phyloP scores from a whole-genome alignment of 305 asterid species.

The Fraxinus baroniana region DNA sequence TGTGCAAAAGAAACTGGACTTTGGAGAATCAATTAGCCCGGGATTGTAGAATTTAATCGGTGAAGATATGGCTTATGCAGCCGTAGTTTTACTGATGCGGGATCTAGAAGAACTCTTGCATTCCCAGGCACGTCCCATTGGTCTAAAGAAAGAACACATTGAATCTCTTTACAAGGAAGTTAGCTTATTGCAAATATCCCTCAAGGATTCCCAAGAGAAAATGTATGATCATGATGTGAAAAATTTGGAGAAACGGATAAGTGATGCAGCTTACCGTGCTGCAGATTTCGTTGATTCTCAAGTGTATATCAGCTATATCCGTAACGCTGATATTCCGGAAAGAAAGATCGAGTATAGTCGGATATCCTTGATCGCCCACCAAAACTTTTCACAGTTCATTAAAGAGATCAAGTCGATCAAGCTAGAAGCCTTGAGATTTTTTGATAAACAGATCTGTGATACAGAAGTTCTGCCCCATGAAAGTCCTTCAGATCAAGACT shows the following conservation, averaged over 20 bases:
- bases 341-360: not conserved
- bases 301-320: not conserved
- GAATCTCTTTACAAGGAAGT: not conserved
- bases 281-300: not conserved
- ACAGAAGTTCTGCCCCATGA: not conserved
- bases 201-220: slow-evolving; percentile 16
- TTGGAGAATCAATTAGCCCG: not conserved
- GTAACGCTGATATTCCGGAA: not conserved
- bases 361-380: not conserved
- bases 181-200: slow-evolving; percentile 8
- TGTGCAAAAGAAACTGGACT: not conserved
- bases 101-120: slow-evolving; percentile 16
- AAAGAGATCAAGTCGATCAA: not conserved
- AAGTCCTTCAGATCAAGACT: not conserved
- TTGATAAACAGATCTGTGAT: not conserved
- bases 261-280: not conserved
- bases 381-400: not conserved
- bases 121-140: not conserved
- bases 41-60: not conserved
- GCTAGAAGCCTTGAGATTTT: not conserved
- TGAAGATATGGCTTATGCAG: slow-evolving; percentile 8
- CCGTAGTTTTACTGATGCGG: slow-evolving; percentile 8
- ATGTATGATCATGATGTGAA: not conserved
- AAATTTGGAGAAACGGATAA: slow-evolving; percentile 10
- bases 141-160: not conserved